These are phyloP conservation scores for Delitschia confertaspora DNA, from an alignment of 495 filamentous ascomycete genomes.

Conservation along the genomic window DNA sequence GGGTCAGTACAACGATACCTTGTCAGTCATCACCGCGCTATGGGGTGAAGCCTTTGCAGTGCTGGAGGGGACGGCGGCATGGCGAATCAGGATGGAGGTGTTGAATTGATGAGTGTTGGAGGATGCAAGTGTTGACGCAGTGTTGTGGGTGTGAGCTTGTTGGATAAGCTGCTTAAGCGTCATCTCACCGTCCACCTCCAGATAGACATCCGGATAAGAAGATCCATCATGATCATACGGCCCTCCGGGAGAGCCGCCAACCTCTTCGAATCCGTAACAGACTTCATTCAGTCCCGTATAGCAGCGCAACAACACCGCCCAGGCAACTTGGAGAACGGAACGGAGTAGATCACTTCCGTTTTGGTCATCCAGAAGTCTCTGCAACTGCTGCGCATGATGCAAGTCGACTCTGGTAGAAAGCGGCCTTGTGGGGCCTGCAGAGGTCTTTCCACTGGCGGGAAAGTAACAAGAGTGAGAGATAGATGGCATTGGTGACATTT, in stretches of 20 bases:
- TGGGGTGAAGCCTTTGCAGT: not conserved
- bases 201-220: not conserved
- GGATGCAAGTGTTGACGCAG: not conserved
- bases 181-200: conserved; percentile 5
- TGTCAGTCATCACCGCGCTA: conserved; percentile 12
- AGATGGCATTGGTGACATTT: conserved; percentile 5
- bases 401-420: conserved; percentile 15
- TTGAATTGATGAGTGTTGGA: conserved; percentile 5
- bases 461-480: conserved; percentile 9
- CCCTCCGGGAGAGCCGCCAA: conserved; percentile 39
- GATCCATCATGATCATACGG: conserved; percentile 24
- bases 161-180: conserved; percentile 4
- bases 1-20: conserved; percentile 11
- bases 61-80: not conserved
- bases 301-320: conserved; percentile 44
- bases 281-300: conserved; percentile 45
- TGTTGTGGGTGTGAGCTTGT: not conserved
- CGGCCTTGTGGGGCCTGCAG: conserved; percentile 3
- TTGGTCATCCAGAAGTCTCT: conserved; percentile 16
- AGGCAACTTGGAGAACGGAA: conserved; percentile 45
- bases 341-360: conserved; percentile 40
- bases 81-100: conserved; percentile 14
- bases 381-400: conserved; percentile 3
- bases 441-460: conserved; percentile 1
- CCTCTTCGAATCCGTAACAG: conserved; percentile 48